Base-by-base conservation (phyloP, 257 asterid genomes). In the Nicotiana undulata region DNA sequence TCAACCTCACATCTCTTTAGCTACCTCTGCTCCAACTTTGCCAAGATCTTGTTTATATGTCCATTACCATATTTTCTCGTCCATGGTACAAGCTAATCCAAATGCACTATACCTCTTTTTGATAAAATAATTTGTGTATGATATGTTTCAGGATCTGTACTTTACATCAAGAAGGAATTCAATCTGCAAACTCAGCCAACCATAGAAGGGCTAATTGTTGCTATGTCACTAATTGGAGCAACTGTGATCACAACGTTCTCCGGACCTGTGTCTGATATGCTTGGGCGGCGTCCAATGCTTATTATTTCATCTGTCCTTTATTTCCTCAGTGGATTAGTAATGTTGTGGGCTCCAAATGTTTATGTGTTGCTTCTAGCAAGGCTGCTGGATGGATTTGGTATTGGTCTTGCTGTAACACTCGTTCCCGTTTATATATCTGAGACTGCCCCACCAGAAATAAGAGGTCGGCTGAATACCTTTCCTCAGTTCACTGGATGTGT, bases 201-300 rank as follows among this genome's bases (percentile, higher is more conserved):
- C 31, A 87, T 96, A 63, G 99, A 92, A 89, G 99, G 99, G 32
- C 91, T 96, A 4, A 93, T 96, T 53, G 97, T 96, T 67, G 98
- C 98, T 28, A 96, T 82, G 91, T 94, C 99, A 11, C 86, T 96
- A 31, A 91, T 96, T 15, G 99, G 99, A 37, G 99, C 99, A 51
- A 96, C 99, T 12, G 85, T 88, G 6, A 96, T 96, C 89, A 96
- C 99, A 3, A 91, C 97, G 1, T 92, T 90, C 66, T 93, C 99
- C 0, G 99, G 99, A 2, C 90, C 97, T 0, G 93, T 90, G 1
- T 88, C 98, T 9, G 99, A 96, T 84, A 87, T 78, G 79, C 75
- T 93, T 37, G 99, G 99, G 72, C 91, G 99, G 13, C 98, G 99
- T 64, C 99, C 98, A 3, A 89, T 95, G 98, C 96, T 95, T 4